A percentile compares a stretch with the other conserved stretches of the same genome.
These are phyloP conservation scores for Geotrichum candidum DNA, from an alignment of 1,139 yeast genomes.

Conservation along the genomic window DNA sequence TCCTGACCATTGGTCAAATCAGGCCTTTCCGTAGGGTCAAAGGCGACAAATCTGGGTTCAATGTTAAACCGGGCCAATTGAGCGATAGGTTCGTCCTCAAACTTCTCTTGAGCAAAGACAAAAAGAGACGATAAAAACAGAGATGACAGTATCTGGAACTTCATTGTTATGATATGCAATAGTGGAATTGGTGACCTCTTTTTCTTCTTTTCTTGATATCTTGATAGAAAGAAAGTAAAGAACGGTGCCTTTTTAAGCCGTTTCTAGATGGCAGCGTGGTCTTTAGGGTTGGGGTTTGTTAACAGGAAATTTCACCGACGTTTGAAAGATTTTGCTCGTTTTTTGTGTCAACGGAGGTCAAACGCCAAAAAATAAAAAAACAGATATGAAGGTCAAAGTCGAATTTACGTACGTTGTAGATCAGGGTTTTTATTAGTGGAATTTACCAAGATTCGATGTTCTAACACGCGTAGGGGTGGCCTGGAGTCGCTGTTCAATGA, in stretches of 20 bases:
- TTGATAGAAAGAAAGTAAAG: not conserved
- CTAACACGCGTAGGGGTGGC: constrained; percentile 45
- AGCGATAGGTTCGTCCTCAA: not conserved
- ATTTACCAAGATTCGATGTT: not conserved
- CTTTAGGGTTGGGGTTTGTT: constrained; percentile 3
- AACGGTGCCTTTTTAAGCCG: not conserved
- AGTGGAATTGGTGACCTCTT: not conserved
- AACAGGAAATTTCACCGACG: not conserved
- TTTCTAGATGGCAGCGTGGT: not conserved
- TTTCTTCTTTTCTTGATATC: not conserved
- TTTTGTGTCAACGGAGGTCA: not conserved
- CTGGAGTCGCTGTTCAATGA: constrained; percentile 58
- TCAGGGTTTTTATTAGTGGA: not conserved
- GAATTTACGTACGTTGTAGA: constrained; percentile 30
- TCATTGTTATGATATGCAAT: not conserved
- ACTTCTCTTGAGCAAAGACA: not conserved
- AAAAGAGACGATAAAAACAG: not conserved
- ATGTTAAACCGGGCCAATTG: not conserved
- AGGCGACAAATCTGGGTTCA: constrained; percentile 10
- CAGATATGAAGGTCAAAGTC: constrained; percentile 26
- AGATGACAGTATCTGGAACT: not conserved
- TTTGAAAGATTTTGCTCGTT: not conserved
- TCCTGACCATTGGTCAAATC: constrained; percentile 45
- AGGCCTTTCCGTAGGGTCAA: constrained; percentile 17
- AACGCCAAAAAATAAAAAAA: not conserved